Conservation (phyloP, 1,139 yeast species). For the Geotrichum reessii region DNA sequence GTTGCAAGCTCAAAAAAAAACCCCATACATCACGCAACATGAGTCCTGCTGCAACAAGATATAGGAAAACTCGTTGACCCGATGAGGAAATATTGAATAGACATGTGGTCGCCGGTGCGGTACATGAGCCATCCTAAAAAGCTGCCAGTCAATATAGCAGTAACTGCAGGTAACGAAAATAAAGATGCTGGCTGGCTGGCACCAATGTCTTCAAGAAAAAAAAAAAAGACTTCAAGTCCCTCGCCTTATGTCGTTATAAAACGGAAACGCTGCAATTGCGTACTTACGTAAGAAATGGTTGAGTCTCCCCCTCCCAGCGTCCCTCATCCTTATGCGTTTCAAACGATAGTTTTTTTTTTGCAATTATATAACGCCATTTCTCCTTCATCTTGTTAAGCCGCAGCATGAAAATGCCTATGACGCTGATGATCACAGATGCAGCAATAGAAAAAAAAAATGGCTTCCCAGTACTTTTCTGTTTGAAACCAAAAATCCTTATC, state of each 20-base stretch:
- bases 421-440: slow-evolving; percentile 73
- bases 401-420: slow-evolving; percentile 84
- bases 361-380: slow-evolving; percentile 76
- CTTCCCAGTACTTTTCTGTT: slow-evolving; percentile 90
- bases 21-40: slow-evolving; percentile 90
- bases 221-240: slow-evolving; percentile 89
- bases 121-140: slow-evolving; percentile 62
- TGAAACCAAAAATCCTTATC: slow-evolving; percentile 78
- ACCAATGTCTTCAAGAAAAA: slow-evolving; percentile 87
- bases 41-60: slow-evolving; percentile 81
- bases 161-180: slow-evolving; percentile 78
- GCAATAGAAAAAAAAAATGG: slow-evolving; percentile 73
- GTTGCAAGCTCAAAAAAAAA: slow-evolving; percentile 64
- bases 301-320: not conserved
- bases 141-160: slow-evolving; percentile 71
- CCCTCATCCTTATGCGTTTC: slow-evolving; percentile 35
- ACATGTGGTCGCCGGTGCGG: slow-evolving; percentile 56
- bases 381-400: slow-evolving; percentile 81
- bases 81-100: slow-evolving; percentile 74
- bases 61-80: slow-evolving; percentile 76
- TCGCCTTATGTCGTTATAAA: slow-evolving; percentile 81
- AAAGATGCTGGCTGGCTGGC: slow-evolving; percentile 42
- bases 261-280: slow-evolving; percentile 73
- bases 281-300: slow-evolving; percentile 41
- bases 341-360: slow-evolving; percentile 45